Evolutionary conservation across 805 yeast species (phyloP), one percentile per base, ranked within the genome.

Genomic region (Saturnispora diversa): DNA sequence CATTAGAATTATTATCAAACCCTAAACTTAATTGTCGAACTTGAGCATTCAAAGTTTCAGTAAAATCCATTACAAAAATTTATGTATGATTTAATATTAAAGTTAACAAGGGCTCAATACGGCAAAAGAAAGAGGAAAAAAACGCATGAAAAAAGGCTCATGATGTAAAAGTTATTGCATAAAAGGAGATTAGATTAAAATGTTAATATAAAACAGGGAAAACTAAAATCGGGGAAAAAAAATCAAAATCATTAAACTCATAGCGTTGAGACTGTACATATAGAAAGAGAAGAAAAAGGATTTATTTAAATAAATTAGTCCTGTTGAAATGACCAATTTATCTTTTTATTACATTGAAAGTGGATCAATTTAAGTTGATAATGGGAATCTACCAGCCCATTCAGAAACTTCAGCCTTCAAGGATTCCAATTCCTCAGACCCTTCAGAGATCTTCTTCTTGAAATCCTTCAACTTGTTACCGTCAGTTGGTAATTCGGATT

Each of bases 401-500:
- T 70, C 71, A 56, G 79, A 70, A 52, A 92, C 79, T 69, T 92
- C 97, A 40, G 69, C 64, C 68, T 84, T 86, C 55, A 83, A 69
- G 33, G 67, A 65, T 45, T 67, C 63, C 54, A 88, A 71, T 59
- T 79, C 84, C 42, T 75, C 83, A 48, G 80, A 75, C 49, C 84
- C 86, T 48, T 74, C 72, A 55, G 75, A 72, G 50, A 86, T 77
- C 60, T 75, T 75, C 53, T 80, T 79, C 74, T 90, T 92, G 78
- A 87, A 92, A 66, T 92, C 97, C 74, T 86, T 90, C 63, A 92
- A 79, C 69, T 80, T 87, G 75, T 88, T 88, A 46, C 95, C 95
- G 48, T 84, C 95, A 66, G 75, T 75, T 59, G 97, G 97, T 59
- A 90, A 75, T 49, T 72, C 67, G 44, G 71, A 65, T 72, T 92